phyloP scores from a whole-genome alignment of 2,329 filamentous ascomycete species.

The Pseudogymnoascus verrucosus region DNA sequence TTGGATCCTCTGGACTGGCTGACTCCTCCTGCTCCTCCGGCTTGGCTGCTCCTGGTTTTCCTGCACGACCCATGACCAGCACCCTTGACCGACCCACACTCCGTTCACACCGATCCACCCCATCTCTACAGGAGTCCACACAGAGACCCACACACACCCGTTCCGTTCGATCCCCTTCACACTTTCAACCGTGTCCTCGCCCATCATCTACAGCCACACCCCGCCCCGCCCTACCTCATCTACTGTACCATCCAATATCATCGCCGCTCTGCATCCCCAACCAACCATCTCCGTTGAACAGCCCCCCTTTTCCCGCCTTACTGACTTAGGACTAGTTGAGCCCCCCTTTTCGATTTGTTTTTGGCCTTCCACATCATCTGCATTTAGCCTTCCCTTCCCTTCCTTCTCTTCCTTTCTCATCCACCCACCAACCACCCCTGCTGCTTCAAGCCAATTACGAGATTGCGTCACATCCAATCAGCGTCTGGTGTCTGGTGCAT shows the following conservation, averaged over 20 bases:
- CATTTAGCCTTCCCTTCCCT: not conserved
- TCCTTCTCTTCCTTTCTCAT: not conserved
- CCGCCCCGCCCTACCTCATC: not conserved
- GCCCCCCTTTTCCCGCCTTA: not conserved
- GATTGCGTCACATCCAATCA: not conserved
- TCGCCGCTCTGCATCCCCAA: not conserved
- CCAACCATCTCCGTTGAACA: not conserved
- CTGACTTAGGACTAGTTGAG: not conserved
- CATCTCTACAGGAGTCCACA: not conserved
- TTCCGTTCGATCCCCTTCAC: not conserved
- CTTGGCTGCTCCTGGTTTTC: not conserved
- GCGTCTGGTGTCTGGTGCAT: not conserved
- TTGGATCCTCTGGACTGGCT: no score
- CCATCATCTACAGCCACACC: not conserved
- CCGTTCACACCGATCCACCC: not conserved
- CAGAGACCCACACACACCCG: not conserved
- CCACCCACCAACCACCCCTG: not conserved
- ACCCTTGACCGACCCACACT: not conserved
- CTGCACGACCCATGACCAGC: not conserved
- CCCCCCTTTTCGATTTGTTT: slow-evolving; percentile 4
- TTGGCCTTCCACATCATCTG: not conserved
- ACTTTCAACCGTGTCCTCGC: not conserved
- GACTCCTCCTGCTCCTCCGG: not conserved
- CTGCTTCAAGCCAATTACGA: not conserved
- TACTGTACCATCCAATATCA: not conserved